These are phyloP conservation scores for Aspergillus quadrilineatus DNA, from an alignment of 2,329 filamentous ascomycete genomes.

Conservation along the genomic window DNA sequence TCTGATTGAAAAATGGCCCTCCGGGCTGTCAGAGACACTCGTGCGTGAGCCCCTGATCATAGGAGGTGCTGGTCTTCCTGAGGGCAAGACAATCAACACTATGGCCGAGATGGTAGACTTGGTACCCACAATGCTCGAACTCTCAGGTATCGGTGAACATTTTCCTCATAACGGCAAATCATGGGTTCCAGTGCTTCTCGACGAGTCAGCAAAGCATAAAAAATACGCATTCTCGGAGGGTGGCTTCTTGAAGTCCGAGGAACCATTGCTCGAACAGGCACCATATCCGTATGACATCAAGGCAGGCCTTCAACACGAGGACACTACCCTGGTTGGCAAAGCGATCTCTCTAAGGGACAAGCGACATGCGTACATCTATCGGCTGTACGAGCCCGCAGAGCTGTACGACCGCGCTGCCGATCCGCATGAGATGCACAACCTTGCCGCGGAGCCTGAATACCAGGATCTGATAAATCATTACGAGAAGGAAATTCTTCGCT, in stretches of 20 bases:
- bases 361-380: constrained; percentile 47
- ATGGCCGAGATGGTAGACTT: constrained; percentile 37
- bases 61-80: neutral
- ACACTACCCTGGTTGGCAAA: constrained; percentile 47
- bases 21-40: neutral
- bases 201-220: constrained; percentile 31
- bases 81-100: neutral
- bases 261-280: constrained; percentile 47
- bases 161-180: constrained; percentile 25
- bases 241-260: constrained; percentile 46
- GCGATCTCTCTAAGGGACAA: constrained; percentile 29
- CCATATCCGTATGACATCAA: constrained; percentile 51
- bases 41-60: neutral
- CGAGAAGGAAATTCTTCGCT: constrained; percentile 39
- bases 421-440: constrained; percentile 16
- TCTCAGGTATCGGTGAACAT: constrained; percentile 39
- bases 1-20: constrained; percentile 45
- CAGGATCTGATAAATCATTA: constrained; percentile 11
- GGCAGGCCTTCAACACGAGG: constrained; percentile 46
- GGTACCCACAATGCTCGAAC: constrained; percentile 4
- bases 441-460: constrained; percentile 31
- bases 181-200: constrained; percentile 37
- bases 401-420: constrained; percentile 44
- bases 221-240: constrained; percentile 48
- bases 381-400: constrained; percentile 48